Evolutionary conservation across 495 filamentous ascomycete species (phyloP).

Genomic region (Clavariopsis aquatica): DNA sequence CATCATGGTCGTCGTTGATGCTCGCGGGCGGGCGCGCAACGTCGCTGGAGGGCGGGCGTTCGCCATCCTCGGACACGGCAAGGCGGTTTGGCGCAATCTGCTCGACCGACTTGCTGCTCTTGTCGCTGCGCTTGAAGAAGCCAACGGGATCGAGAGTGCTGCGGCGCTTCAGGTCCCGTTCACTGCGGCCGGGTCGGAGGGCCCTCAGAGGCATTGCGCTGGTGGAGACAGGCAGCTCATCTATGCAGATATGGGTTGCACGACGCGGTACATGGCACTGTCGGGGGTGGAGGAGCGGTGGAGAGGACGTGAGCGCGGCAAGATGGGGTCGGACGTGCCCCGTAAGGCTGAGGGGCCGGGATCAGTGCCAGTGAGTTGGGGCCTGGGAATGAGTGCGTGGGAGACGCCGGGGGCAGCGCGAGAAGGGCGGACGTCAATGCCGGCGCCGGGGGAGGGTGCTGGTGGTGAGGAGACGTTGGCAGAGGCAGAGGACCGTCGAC

Average conservation of each 20-base stretch:
- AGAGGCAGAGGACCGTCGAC: conserved; percentile 2
- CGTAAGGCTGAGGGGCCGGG: conserved; percentile 33
- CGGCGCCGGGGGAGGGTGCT: background rate
- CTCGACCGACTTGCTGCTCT: conserved; percentile 31
- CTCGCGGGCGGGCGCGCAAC: conserved; percentile 21
- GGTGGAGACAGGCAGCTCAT: conserved; percentile 32
- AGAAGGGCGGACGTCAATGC: background rate
- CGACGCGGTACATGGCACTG: conserved; percentile 38
- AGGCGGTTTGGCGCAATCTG: conserved; percentile 23
- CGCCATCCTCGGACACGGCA: conserved; percentile 37
- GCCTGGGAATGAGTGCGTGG: conserved; percentile 3
- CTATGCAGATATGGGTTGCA: conserved; percentile 31
- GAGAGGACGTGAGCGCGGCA: conserved; percentile 18
- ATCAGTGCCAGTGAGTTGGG: background rate
- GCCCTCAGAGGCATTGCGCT: conserved; percentile 47
- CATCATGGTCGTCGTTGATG: conserved; percentile 10
- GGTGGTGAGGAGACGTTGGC: background rate
- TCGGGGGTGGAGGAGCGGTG: conserved; percentile 3
- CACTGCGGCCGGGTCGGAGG: conserved; percentile 42
- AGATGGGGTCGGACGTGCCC: conserved; percentile 14
- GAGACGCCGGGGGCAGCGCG: conserved; percentile 6
- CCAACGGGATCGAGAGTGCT: conserved; percentile 45
- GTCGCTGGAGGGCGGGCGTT: conserved; percentile 31
- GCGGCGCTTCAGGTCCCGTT: conserved; percentile 43
- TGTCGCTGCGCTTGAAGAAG: conserved; percentile 36